Evolutionary conservation across 1,284 basidiomycete genomes (phyloP), one percentile per base, ranked within the genome.

Genomic region (Sanguinoderma infundibulare): DNA sequence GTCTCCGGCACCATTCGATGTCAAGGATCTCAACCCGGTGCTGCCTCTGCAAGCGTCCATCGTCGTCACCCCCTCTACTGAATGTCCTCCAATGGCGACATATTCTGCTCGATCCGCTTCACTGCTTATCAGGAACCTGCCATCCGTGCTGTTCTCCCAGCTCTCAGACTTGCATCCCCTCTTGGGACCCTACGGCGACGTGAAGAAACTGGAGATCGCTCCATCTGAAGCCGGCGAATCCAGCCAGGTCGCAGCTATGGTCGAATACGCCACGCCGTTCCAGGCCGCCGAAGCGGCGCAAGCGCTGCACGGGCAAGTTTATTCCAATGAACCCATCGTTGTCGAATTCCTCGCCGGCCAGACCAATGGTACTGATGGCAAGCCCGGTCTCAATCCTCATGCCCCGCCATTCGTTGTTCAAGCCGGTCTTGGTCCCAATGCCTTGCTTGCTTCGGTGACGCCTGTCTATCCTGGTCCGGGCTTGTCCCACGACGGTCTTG

Each of bases 81-180:
- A 69, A 39, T 61, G 62, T 36, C 61, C 61, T 53, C 62, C 69
- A 32, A 26, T 56, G 6, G 39, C 24, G 26, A 34, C 57, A 53
- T 51, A 65, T 26, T 56, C 67, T 53, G 53, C 57, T 32, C 64
- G 53, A 22, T 66, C 85, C 5, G 71, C 78, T n/a, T 81, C 79
- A 51, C 69, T 91, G 59, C 76, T 90, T 55, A 85, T 91, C 55
- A 82, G 79, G 57, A 89, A 91, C 64, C 75, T 92, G 62, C 87
- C 90, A 47, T 79, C 81, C 40, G 67, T 90, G 52, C 73, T 92
- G 35, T 92, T 92, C 73, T 85, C 87, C 61, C 82, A 87, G 65
- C 73, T 79, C 57, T 79, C 83, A 54, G 90, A 92, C 71, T 74
- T 92, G 62, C 81, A 87, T 53, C 89, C 90, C n/a, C 78, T 92